Evolutionary conservation across 495 filamentous ascomycete genomes (phyloP).

Genomic region (Talaromyces thailandensis): DNA sequence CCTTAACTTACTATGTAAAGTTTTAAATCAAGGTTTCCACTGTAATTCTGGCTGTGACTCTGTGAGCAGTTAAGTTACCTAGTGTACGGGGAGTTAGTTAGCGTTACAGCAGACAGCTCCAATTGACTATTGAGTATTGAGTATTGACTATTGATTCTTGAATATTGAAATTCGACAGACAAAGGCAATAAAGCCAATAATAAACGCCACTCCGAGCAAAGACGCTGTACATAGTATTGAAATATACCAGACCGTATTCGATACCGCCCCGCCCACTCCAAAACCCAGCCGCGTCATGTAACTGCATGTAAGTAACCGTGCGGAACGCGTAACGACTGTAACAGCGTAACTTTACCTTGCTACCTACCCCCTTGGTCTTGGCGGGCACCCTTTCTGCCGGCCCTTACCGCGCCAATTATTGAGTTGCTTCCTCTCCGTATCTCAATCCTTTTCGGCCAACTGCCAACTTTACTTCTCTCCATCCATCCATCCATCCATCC

Average conservation of each 20-base stretch:
- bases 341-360: not conserved
- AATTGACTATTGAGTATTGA: not conserved
- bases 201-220: not conserved
- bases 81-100: not conserved
- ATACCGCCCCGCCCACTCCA: not conserved
- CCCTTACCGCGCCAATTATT: conserved; percentile 28
- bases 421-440: conserved; percentile 17
- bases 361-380: conserved; percentile 29
- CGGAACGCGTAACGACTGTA: not conserved
- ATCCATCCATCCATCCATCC: too few species aligned
- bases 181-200: not conserved
- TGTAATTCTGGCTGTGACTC: not conserved
- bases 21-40: not conserved
- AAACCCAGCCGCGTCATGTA: not conserved
- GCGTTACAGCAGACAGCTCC: not conserved
- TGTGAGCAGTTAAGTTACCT: not conserved
- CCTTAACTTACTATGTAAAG: too few species aligned
- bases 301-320: not conserved
- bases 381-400: conserved; percentile 16
- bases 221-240: not conserved
- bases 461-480: conserved; percentile 8
- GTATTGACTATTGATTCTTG: too few species aligned
- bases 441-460: conserved; percentile 16
- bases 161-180: not conserved
- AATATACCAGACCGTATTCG: not conserved